Base-by-base conservation (phyloP, 1,139 yeast genomes). In the Blastobotrys apis region DNA sequence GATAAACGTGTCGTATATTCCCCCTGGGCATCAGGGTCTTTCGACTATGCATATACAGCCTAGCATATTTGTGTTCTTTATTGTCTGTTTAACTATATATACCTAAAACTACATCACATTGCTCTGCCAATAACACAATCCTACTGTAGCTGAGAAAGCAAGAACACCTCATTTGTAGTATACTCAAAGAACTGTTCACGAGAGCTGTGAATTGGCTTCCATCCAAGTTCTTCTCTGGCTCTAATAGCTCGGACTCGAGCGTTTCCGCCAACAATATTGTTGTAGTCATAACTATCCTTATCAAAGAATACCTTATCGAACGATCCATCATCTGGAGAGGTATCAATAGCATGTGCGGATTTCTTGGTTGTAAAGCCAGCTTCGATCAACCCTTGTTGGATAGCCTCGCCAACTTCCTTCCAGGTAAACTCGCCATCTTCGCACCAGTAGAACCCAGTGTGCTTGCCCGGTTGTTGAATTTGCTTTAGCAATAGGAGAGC, bases 361-460 rank as follows among this genome's bases (percentile, higher is more conserved):
- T 37, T 43, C 10, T 20, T 27, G 3, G 51, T 33, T 3, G 53
- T 47, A 29, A 36, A 48, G 4, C 55, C 56, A 9, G 48, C 43
- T 17, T 35, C 48, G 13, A 52, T 41, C 37, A 54, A 35, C 3
- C 53, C 57, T 2, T 33, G 32, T 41, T 54, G 57, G 20, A 69
- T 55, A 6, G 49, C 52, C 25, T 52, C 50, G 13, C 67, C 53
- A 32, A 66, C 67, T 30, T 66, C 66, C 13, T 51, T 50, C 70
- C 71, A 70, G n/a, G 51, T 48, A 48, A 67, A 69, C 6, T 54
- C 57, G 17, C 60, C 62, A 37, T 57, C 56, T 15, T 69, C 61
- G 8, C 65, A 68, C 53, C 70, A 69, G 48, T 67, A 70, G 49
- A 67, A 68, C 9, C 74, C 74, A 12, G 59, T 40, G 36, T 52